Evolutionary conservation across 2,329 filamentous ascomycete genomes (phyloP).

Genomic region (Alternaria sp.): DNA sequence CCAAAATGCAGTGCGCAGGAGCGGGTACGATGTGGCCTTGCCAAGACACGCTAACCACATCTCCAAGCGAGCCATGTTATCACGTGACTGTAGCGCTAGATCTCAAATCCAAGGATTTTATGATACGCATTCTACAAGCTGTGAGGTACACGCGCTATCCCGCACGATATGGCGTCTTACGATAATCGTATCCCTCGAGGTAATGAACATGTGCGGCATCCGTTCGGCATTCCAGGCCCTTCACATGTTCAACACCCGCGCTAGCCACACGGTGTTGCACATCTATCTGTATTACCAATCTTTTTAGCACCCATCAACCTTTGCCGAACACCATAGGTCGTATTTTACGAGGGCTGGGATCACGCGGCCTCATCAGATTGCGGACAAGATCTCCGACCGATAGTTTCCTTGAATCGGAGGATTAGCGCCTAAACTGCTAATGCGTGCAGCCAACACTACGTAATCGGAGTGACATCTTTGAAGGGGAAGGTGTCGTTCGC

Average conservation of each 20-base stretch:
- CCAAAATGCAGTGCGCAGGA: conserved; percentile 19
- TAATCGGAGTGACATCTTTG: conserved; percentile 11
- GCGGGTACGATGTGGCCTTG: conserved; percentile 30
- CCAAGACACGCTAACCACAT: conserved; percentile 27
- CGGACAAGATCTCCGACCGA: conserved; percentile 25
- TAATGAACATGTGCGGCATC: neutral
- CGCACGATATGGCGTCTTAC: neutral
- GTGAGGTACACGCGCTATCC: neutral
- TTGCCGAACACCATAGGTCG: conserved; percentile 9
- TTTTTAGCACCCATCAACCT: conserved; percentile 3
- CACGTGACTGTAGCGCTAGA: conserved; percentile 1
- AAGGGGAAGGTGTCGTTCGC: conserved; percentile 21
- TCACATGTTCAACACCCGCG: neutral
- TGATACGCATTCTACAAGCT: neutral
- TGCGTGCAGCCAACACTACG: conserved; percentile 3
- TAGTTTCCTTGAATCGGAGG: conserved; percentile 26
- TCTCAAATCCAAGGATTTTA: neutral
- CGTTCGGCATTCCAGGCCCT: neutral
- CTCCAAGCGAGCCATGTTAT: conserved; percentile 33
- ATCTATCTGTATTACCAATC: conserved; percentile 9
- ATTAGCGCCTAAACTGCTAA: conserved; percentile 20
- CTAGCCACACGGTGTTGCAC: conserved; percentile 1
- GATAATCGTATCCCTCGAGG: too few species aligned
- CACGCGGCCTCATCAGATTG: conserved; percentile 11
- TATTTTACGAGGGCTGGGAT: conserved; percentile 11